Evolutionary conservation across 1,284 basidiomycete species (phyloP).

Genomic region (Tremellales sp.): DNA sequence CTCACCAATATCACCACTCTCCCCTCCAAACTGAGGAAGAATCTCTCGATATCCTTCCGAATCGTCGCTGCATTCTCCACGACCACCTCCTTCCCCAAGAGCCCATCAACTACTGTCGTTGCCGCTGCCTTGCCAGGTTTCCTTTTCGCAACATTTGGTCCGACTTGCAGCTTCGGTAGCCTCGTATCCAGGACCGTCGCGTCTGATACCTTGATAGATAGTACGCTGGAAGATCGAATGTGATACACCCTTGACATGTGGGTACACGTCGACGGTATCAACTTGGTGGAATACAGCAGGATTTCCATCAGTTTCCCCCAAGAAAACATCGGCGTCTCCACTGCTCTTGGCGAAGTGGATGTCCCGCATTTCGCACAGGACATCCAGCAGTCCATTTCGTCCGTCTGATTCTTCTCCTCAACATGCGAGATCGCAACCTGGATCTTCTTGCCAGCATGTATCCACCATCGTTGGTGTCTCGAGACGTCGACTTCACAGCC

Average conservation of each 20-base stretch:
- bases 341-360: conserved; percentile 7
- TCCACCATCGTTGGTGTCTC: conserved; percentile 24
- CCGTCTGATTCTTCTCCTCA: background rate
- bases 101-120: conserved; percentile 14
- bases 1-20: conserved; percentile 12
- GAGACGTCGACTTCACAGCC: conserved; percentile 21
- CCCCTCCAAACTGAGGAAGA: conserved; percentile 8
- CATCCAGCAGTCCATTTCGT: conserved; percentile 17
- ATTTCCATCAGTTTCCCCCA: conserved; percentile 37
- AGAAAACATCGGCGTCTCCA: conserved; percentile 16
- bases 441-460: conserved; percentile 8
- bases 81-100: conserved; percentile 7
- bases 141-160: conserved; percentile 33
- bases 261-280: conserved; percentile 19
- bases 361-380: conserved; percentile 20
- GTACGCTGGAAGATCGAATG: conserved; percentile 6
- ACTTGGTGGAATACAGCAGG: conserved; percentile 20
- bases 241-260: conserved; percentile 8
- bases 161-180: conserved; percentile 37
- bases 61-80: background rate
- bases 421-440: background rate
- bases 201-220: conserved; percentile 9
- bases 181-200: conserved; percentile 25
- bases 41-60: conserved; percentile 8
- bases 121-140: conserved; percentile 22